Percentiles rank a stretch among this genome's conserved stretches.
Evolutionary conservation across 306 rosid genomes (phyloP).

Genomic region (Morella rubra): DNA sequence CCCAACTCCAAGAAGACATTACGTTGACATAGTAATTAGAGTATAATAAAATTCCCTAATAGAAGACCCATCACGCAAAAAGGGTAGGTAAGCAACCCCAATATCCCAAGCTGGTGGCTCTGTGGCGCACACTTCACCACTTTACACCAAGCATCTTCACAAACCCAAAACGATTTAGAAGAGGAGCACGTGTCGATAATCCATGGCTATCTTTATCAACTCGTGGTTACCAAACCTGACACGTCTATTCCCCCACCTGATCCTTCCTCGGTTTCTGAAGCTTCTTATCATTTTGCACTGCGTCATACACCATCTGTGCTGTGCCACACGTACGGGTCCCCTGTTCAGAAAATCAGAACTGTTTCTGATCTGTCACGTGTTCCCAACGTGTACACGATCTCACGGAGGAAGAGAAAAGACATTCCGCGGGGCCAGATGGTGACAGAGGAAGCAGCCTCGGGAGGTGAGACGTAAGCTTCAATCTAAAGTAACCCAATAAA

Average conservation of each 20-base stretch:
- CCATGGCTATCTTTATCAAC: no score
- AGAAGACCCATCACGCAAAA: background rate
- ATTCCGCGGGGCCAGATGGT: background rate
- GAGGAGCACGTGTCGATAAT: constrained; percentile 3
- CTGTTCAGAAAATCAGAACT: background rate
- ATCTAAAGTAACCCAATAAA: constrained; percentile 26
- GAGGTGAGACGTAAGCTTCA: constrained; percentile 30
- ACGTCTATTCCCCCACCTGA: background rate
- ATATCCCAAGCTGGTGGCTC: background rate
- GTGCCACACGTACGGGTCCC: background rate
- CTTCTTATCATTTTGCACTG: background rate
- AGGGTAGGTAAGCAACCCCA: constrained; percentile 22
- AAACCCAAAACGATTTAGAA: no score
- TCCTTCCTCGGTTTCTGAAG: no score
- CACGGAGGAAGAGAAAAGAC: background rate
- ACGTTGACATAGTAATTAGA: no score
- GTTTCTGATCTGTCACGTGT: background rate
- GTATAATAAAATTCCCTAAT: no score
- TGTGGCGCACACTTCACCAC: background rate
- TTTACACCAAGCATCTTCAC: no score
- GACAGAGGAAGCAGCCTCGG: constrained; percentile 13
- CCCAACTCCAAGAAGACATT: no score
- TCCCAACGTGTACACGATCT: background rate
- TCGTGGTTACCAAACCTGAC: background rate
- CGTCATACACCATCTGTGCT: background rate